Percentiles rank a stretch among this genome's conserved stretches.
Conservation (phyloP, 139 green algal species). For the Volvox reticuliferus region DNA sequence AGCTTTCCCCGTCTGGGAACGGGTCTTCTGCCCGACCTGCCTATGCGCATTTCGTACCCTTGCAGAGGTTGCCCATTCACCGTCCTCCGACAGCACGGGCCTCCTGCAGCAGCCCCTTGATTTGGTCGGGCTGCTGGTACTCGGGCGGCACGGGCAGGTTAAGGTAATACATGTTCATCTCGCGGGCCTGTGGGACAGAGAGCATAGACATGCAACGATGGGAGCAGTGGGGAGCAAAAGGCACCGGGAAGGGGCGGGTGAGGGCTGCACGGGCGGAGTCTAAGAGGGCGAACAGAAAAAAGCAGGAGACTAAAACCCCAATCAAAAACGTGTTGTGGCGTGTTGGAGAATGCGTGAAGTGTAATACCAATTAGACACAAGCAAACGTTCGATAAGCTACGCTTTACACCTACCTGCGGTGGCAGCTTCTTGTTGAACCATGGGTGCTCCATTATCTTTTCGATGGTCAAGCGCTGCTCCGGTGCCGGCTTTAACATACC, state of each 20-base stretch:
- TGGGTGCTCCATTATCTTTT: constrained; percentile 73
- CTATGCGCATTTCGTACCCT: background rate
- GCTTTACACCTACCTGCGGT: constrained; percentile 53
- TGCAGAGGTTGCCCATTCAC: background rate
- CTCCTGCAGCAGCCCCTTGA: constrained; percentile 49
- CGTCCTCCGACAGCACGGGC: constrained; percentile 5
- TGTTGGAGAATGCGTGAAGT: no score
- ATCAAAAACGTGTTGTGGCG: no score
- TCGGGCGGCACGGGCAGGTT: constrained; percentile 56
- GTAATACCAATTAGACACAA: no score
- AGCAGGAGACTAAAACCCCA: background rate
- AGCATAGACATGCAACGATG: background rate
- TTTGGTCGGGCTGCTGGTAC: constrained; percentile 61
- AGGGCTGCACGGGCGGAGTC: background rate
- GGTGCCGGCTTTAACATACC: constrained; percentile 63
- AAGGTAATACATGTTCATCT: constrained; percentile 67
- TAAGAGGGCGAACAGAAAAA: background rate
- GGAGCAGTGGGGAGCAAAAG: background rate
- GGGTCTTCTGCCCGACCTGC: background rate
- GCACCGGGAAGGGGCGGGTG: no score
- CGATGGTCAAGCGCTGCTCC: constrained; percentile 64
- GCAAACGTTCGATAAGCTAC: no score
- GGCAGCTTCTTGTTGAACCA: constrained; percentile 87
- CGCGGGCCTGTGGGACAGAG: constrained; percentile 1
- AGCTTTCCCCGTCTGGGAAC: background rate